phyloP scores from a whole-genome alignment of 2,329 filamentous ascomycete genomes.

The Setomelanomma holmii region DNA sequence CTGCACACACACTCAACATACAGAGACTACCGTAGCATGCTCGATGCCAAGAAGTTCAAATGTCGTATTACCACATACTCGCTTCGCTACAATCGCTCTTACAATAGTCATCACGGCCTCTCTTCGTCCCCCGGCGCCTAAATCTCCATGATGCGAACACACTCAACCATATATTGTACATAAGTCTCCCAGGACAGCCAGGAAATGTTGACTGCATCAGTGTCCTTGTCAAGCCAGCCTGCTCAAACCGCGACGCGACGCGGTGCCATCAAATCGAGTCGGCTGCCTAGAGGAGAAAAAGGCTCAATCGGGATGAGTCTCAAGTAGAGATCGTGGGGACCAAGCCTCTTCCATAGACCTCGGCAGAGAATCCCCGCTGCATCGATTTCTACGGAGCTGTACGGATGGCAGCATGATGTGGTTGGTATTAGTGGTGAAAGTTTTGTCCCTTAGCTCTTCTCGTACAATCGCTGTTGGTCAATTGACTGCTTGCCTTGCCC shows the following conservation, averaged over 20 bases:
- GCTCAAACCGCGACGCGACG: neutral
- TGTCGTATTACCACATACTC: neutral
- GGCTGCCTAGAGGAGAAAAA: too few species aligned
- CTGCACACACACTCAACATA: too few species aligned
- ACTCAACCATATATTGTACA: neutral
- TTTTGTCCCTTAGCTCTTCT: conserved; percentile 32
- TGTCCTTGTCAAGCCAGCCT: too few species aligned
- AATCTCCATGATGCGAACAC: neutral
- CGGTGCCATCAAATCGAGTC: neutral
- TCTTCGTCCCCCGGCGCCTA: neutral
- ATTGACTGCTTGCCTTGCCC: conserved; percentile 36
- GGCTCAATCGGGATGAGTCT: too few species aligned
- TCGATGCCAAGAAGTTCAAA: neutral
- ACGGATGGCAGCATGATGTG: neutral
- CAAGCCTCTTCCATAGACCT: too few species aligned
- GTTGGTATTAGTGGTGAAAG: neutral
- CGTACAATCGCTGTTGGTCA: conserved; percentile 32
- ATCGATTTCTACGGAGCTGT: too few species aligned
- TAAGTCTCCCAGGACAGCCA: neutral
- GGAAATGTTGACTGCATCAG: neutral
- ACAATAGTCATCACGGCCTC: neutral
- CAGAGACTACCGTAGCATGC: too few species aligned
- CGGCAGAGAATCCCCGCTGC: too few species aligned
- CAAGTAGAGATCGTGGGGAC: too few species aligned
- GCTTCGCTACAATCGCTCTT: neutral